Evolutionary conservation across 352 stramenopile species (phyloP).

Genomic region (Phytophthora hibernalis): DNA sequence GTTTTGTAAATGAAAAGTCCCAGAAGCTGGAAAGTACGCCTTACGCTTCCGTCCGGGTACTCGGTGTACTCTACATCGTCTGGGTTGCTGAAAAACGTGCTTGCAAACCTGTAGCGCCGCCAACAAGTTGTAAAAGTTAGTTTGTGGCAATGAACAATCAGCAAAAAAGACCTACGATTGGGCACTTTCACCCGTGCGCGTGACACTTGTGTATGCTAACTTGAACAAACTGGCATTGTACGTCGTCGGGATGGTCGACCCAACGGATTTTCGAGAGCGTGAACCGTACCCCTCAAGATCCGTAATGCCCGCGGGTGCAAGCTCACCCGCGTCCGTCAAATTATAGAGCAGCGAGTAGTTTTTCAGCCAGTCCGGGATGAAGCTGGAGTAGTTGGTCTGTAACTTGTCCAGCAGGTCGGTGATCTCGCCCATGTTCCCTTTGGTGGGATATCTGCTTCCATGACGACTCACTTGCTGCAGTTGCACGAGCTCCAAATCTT

Average conservation of each 20-base stretch:
- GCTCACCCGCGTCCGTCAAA: conserved; percentile 39
- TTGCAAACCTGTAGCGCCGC: conserved; percentile 49
- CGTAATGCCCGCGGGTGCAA: conserved; percentile 35
- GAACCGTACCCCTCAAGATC: conserved; percentile 50
- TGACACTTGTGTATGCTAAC: conserved; percentile 62
- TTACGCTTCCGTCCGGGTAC: conserved; percentile 50
- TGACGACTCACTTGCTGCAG: conserved; percentile 65
- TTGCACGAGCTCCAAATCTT: conserved; percentile 57
- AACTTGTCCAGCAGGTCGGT: conserved; percentile 52
- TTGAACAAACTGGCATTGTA: conserved; percentile 54
- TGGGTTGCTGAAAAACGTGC: conserved; percentile 67
- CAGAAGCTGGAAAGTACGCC: background rate
- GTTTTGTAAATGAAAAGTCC: background rate
- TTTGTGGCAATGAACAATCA: background rate
- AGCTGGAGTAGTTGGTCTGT: conserved; percentile 38
- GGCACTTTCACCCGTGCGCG: conserved; percentile 59
- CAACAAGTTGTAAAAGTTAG: background rate
- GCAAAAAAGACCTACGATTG: conserved; percentile 37
- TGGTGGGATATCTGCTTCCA: conserved; percentile 65
- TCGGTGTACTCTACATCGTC: conserved; percentile 58
- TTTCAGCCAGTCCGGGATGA: conserved; percentile 59
- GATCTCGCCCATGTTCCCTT: conserved; percentile 58
- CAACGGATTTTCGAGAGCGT: conserved; percentile 37
- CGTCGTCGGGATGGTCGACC: conserved; percentile 5
- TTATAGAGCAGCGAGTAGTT: conserved; percentile 76